Evolutionary conservation across 2,329 filamentous ascomycete genomes (phyloP), one percentile per base, ranked within the genome.

Genomic region (Zelopaecilomyces penicillatus): DNA sequence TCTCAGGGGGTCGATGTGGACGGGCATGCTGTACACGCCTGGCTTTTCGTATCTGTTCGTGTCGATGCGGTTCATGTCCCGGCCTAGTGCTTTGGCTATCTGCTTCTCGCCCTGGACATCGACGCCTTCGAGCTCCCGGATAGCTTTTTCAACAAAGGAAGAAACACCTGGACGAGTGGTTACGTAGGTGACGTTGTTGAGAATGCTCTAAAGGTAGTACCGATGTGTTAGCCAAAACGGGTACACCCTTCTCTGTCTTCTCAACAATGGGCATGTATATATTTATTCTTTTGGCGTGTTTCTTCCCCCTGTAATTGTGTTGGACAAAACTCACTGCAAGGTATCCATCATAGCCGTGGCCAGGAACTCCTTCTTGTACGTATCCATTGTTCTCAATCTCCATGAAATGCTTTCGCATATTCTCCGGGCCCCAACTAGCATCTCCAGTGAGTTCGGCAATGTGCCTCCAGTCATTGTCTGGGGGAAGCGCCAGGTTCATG

Each of bases 361-460:
- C 41, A 6, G 45, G 44, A 19, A 19, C 19, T 19, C 19, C 19
- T 19, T 19, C 19, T 30, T 50, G 45, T 19, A 56, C 43, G 56
- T 82, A 78, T 29, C 66, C 55, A 63, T 74, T 74, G 38, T 69
- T 68, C 62, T 84, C 80, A 8, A 83, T 57, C 53, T 69, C 72
- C 53, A 67, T 58, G 46, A 76, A 77, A 60, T 82, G 80, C 49
- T 71, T 65, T 47, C 78, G 68, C 78, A 84, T 83, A 48, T 78
- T 78, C 5, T 65, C 62, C 0, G 78, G 65, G 0, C 65, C 61
- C 80, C 80, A 84, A 0, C 75, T 76, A 2, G 60, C 52, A 52
- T 85, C 80, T 4, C 79, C 78, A 2, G 80, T 84, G 29, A 82
- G 54, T 9, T 62, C 59, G 4, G 71, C 72, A 44, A 84, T 74